These are phyloP conservation scores for Botrytis deweyae DNA, from an alignment of 2,329 filamentous ascomycete genomes.

Conservation along the genomic window DNA sequence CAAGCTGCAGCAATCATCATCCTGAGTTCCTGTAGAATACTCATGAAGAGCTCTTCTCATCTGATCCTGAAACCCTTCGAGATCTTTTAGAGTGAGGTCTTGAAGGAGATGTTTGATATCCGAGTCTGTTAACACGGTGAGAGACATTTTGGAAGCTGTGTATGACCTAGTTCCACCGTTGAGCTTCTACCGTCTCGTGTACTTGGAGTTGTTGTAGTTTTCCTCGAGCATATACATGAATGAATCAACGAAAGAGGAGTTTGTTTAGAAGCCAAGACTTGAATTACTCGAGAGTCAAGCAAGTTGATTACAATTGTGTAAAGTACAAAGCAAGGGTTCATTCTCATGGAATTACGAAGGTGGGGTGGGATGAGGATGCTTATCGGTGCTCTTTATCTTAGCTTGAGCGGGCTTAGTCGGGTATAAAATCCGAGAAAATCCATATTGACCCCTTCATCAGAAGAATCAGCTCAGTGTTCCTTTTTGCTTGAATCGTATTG, in stretches of 20 bases:
- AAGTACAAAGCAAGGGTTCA: conserved; percentile 2
- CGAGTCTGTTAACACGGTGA: conserved; percentile 58
- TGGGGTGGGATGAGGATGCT: conserved; percentile 9
- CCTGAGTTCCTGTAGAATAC: conserved; percentile 57
- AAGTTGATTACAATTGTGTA: background rate
- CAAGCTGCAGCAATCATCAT: conserved; percentile 41
- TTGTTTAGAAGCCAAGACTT: background rate
- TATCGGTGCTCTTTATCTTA: conserved; percentile 5
- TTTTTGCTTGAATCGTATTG: background rate
- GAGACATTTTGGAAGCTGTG: conserved; percentile 45
- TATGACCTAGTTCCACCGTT: background rate
- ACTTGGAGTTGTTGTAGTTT: background rate
- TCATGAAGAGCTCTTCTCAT: conserved; percentile 57
- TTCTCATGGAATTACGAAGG: background rate
- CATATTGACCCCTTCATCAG: background rate
- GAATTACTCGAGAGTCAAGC: background rate
- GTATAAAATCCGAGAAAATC: background rate
- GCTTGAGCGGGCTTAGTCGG: background rate
- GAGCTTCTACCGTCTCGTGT: background rate
- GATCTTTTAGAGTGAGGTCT: conserved; percentile 51
- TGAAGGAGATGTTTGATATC: conserved; percentile 57
- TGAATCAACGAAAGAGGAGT: background rate
- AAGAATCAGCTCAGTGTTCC: background rate
- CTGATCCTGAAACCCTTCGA: conserved; percentile 50
- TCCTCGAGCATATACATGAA: background rate